Conservation (phyloP, 2,329 filamentous ascomycete genomes). For the Parascedosporium putredinis region DNA sequence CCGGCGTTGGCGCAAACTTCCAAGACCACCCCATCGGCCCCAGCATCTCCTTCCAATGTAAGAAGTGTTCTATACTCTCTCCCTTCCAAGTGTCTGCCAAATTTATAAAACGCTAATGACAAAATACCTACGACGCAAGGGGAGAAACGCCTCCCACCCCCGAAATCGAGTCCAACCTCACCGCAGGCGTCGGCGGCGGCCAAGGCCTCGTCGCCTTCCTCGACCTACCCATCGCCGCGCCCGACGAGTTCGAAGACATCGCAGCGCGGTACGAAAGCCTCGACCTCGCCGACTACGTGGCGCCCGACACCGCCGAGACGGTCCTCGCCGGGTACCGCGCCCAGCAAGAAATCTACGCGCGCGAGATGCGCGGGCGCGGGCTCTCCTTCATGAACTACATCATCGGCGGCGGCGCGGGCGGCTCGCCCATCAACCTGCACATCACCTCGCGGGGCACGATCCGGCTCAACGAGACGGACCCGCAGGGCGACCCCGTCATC, state of each 20-base stretch:
- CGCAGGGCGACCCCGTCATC: slow-evolving; percentile 24
- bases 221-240: slow-evolving; percentile 17
- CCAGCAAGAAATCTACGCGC: slow-evolving; percentile 25
- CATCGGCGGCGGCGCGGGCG: slow-evolving; percentile 12
- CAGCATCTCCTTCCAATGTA: slow-evolving; percentile 13
- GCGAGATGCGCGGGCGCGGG: slow-evolving; percentile 21
- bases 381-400: slow-evolving; percentile 22
- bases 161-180: background rate
- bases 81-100: background rate
- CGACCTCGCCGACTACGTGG: slow-evolving; percentile 21
- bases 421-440: slow-evolving; percentile 3
- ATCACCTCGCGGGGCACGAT: slow-evolving; percentile 21
- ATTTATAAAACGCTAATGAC: background rate
- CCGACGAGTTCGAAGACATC: slow-evolving; percentile 20
- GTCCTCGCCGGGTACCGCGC: slow-evolving; percentile 25
- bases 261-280: slow-evolving; percentile 21
- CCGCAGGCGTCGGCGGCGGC: slow-evolving; percentile 4
- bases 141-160: background rate
- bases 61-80: background rate
- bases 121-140: background rate
- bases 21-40: slow-evolving; percentile 35
- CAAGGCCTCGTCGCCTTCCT: slow-evolving; percentile 14
- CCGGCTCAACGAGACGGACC: slow-evolving; percentile 26
- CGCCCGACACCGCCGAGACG: slow-evolving; percentile 18
- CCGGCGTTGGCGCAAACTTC: slow-evolving; percentile 50